Percentiles rank a stretch among this genome's conserved stretches.
phyloP scores from a whole-genome alignment of 257 asterid species.

The Solanum piurae region DNA sequence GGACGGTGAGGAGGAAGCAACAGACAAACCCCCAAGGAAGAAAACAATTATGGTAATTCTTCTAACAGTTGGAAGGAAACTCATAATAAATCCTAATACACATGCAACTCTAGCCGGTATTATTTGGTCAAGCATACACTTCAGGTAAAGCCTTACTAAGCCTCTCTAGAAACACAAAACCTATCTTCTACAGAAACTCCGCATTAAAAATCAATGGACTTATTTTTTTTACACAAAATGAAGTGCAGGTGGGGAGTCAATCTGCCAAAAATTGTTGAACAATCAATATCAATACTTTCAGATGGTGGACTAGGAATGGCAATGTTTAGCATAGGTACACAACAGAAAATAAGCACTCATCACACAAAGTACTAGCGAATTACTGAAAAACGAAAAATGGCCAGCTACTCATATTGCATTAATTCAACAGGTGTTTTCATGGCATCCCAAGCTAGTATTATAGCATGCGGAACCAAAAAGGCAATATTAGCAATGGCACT shows the following conservation, averaged over 20 bases:
- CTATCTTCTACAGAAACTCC: neutral
- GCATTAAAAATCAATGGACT: neutral
- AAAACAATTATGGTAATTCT: slow-evolving; percentile 25
- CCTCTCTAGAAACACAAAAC: neutral
- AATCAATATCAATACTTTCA: slow-evolving; percentile 51
- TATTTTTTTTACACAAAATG: slow-evolving; percentile 9
- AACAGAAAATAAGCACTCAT: slow-evolving; percentile 3
- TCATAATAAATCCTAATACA: slow-evolving; percentile 69
- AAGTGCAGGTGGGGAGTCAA: slow-evolving; percentile 46
- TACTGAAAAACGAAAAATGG: neutral
- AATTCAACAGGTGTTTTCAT: slow-evolving; percentile 59
- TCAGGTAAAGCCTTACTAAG: slow-evolving; percentile 38
- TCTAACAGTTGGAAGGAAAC: slow-evolving; percentile 48
- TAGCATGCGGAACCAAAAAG: slow-evolving; percentile 64
- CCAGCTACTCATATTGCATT: neutral
- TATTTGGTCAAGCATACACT: slow-evolving; percentile 70
- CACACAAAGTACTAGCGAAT: neutral
- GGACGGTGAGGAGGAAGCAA: slow-evolving; percentile 25
- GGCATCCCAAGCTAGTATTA: slow-evolving; percentile 71
- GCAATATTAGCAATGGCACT: slow-evolving; percentile 50
- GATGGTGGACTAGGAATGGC: slow-evolving; percentile 99
- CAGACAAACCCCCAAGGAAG: slow-evolving; percentile 15
- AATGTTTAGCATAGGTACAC: slow-evolving; percentile 87
- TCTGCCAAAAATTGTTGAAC: slow-evolving; percentile 50
- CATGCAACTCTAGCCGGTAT: slow-evolving; percentile 65